Evolutionary conservation across 805 yeast species (phyloP), one percentile per base, ranked within the genome.

Genomic region (Cyberlindnera suaveolens): DNA sequence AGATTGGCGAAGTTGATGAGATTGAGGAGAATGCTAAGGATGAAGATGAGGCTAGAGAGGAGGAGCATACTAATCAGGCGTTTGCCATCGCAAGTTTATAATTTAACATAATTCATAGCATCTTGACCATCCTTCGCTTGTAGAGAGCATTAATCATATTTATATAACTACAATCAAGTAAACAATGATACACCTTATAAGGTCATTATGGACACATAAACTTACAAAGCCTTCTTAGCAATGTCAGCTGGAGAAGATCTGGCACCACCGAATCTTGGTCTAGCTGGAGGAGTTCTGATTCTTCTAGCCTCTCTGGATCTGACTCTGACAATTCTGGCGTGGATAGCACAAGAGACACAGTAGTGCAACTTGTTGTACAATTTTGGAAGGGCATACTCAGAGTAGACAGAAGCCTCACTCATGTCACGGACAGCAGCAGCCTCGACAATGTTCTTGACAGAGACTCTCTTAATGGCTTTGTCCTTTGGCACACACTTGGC

Each of bases 401-500:
- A 80, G 85, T 93, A 93, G 66, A 93, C 98, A 51, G 97, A 90
- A 66, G 99, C 99, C 78, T 93, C 99, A 64, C 96, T 86, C 75
- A 93, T 81, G 77, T 93, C 99, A 84, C 99, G 90, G 70, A 93
- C 95, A 67, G 99, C 93, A 72, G 99, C 99, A 64, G 96, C 93
- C 82, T 93, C 99, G 66, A 93, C 99, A 91, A 93, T 93, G 96
- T 93, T 93, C 82, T 97, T 87, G 86, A 93, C 84, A 75, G 96
- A 89, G 82, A 93, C 95, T 80, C 99, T 88, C 93, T 93, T 93
- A 87, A 93, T 93, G 75, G 99, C 98, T 85, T 93, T 93, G 75
- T 93, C 99, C 86, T 93, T 93, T 72, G 99, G 97, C 66, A 93
- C 96, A 80, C 96, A 87, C 77, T 96, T 88, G 67, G 96, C 85